Percentiles rank a stretch among this genome's conserved stretches.
Conservation (phyloP, 2,329 filamentous ascomycete genomes). For the Stenocarpella maydis region DNA sequence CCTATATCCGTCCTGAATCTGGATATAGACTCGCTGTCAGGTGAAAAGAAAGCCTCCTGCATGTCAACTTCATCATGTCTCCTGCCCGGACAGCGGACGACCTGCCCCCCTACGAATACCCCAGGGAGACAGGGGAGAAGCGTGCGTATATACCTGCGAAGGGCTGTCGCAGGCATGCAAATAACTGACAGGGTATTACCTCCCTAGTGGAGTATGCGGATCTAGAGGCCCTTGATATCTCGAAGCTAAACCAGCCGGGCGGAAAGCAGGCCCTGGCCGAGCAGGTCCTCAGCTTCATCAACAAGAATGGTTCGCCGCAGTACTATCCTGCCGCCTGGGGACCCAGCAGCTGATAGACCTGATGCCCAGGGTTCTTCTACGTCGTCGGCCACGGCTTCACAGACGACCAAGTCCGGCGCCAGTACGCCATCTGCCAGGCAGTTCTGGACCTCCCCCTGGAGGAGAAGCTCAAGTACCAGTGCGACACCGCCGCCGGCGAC, state of each 20-base stretch:
- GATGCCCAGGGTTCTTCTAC: constrained; percentile 39
- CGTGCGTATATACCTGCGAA: constrained; percentile 29
- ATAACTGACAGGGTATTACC: not conserved
- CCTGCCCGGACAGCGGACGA: constrained; percentile 19
- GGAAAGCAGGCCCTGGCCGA: constrained; percentile 38
- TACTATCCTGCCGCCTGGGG: too few species aligned
- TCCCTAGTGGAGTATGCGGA: constrained; percentile 39
- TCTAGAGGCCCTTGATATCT: constrained; percentile 40
- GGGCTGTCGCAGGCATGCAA: too few species aligned
- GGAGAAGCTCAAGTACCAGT: constrained; percentile 38
- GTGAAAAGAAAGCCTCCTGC: too few species aligned
- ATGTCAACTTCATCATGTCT: constrained; percentile 24
- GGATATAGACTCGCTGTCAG: not conserved
- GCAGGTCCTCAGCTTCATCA: constrained; percentile 40
- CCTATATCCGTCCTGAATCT: not conserved
- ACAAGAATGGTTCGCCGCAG: constrained; percentile 38
- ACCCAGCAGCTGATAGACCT: not conserved
- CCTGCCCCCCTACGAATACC: constrained; percentile 36
- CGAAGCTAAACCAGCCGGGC: constrained; percentile 37
- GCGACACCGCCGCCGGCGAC: constrained; percentile 42
- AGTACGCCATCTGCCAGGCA: constrained; percentile 32
- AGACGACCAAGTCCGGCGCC: constrained; percentile 26
- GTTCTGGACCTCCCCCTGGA: constrained; percentile 32
- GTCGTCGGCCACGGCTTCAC: constrained; percentile 38
- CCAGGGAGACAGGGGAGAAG: constrained; percentile 36